Evolutionary conservation across 2,329 filamentous ascomycete genomes (phyloP).

Genomic region (Diplodia intermedia): DNA sequence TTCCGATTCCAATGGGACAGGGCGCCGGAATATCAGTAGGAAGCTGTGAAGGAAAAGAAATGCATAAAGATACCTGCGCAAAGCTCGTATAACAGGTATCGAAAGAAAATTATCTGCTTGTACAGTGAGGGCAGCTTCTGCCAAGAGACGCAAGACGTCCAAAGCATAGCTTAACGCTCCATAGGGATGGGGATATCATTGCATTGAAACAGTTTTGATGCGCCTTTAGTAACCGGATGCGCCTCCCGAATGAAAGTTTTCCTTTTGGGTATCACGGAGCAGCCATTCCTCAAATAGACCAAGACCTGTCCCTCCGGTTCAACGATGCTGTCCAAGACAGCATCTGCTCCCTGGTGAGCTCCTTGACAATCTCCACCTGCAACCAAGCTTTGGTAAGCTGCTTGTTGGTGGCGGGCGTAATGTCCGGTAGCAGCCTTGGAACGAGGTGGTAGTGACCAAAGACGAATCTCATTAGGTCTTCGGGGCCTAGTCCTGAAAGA

Average conservation of each 20-base stretch:
- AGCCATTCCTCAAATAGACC: conserved; percentile 13
- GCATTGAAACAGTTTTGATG: background rate
- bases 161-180: background rate
- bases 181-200: background rate
- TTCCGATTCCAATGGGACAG: background rate
- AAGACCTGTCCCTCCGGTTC: conserved; percentile 22
- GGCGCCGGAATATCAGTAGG: background rate
- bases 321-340: conserved; percentile 21
- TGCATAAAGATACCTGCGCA: too few relatives aligned
- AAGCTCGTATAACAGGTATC: too few relatives aligned
- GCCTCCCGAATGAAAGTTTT: background rate
- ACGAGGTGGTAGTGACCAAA: conserved; percentile 29
- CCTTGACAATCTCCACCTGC: conserved; percentile 31
- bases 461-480: conserved; percentile 45
- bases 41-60: background rate
- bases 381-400: conserved; percentile 30
- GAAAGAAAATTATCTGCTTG: background rate
- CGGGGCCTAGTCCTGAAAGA: conserved; percentile 41
- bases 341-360: conserved; percentile 13
- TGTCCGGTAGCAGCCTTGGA: background rate
- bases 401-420: conserved; percentile 18
- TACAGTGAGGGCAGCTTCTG: background rate
- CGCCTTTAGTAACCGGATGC: background rate
- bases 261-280: conserved; percentile 17
- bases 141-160: background rate